phyloP scores from a whole-genome alignment of 1,284 basidiomycete species.

The Ceratobasidium sp. region DNA sequence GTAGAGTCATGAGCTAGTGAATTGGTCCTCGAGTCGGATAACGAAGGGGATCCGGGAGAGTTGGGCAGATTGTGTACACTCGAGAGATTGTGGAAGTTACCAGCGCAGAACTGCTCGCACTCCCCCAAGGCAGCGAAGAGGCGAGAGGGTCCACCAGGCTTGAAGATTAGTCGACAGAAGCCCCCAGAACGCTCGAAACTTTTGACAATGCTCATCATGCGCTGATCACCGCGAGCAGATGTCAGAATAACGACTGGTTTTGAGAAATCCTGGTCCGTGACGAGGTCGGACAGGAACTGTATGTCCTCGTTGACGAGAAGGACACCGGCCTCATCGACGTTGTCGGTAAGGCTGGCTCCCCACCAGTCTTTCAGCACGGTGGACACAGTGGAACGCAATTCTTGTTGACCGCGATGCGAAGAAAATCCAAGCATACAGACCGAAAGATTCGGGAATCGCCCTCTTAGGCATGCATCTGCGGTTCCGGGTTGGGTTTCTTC shows the following conservation, averaged over 20 bases:
- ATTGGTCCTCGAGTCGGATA: conserved; percentile 37
- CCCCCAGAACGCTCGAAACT: conserved; percentile 87
- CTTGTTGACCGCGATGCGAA: conserved; percentile 75
- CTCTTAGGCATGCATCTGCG: conserved; percentile 64
- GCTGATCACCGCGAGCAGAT: conserved; percentile 74
- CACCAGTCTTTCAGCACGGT: conserved; percentile 83
- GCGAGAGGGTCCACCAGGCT: conserved; percentile 88
- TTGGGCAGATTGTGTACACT: conserved; percentile 54
- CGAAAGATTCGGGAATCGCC: conserved; percentile 65
- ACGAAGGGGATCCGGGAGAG: conserved; percentile 35
- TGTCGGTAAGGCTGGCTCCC: conserved; percentile 73
- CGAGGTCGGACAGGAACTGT: conserved; percentile 69
- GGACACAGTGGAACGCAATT: conserved; percentile 73
- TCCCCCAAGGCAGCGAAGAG: conserved; percentile 78
- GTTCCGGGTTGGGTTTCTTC: conserved; percentile 69
- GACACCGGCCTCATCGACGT: conserved; percentile 73
- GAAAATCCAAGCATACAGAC: conserved; percentile 85
- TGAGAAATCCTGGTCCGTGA: conserved; percentile 68
- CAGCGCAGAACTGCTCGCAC: conserved; percentile 71
- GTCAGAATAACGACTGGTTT: conserved; percentile 83
- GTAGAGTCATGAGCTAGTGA: conserved; percentile 33
- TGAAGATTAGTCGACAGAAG: conserved; percentile 87
- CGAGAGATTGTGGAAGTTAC: conserved; percentile 53
- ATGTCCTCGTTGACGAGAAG: conserved; percentile 88
- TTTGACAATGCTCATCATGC: conserved; percentile 72